Evolutionary conservation across 306 rosid genomes (phyloP), one percentile per base, ranked within the genome.

Genomic region (Lotus japonicus): DNA sequence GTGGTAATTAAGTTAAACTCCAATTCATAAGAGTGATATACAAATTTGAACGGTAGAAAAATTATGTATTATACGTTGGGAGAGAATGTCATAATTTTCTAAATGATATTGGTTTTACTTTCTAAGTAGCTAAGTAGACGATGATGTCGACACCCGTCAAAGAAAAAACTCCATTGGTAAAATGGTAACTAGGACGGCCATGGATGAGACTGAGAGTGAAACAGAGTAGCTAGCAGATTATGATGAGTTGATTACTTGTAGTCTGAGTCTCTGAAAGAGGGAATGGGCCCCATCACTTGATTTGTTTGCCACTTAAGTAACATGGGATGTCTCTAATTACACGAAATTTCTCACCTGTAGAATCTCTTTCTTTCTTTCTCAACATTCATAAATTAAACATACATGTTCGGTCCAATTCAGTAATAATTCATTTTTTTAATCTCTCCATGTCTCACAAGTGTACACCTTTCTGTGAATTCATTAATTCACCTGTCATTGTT

Each of bases 321-420:
- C 87, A 86, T 84, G 88, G 85, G 79, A 61, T 86, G 88, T 82
- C 82, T 60, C 83, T 81, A 79, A 65, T 84, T 81, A 61, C 77
- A 80, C 74, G 18, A 73, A 82, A 78, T 71, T 44, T 77, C 58
- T 63, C 62, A 62, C 72, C 73, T 76, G 17, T 49, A 74, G 64
- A 61, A 35, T 78, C 64, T 50, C 39, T 21, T 21, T 16, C 72
- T 19, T 31, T 63, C 13, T 68, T 62, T 69, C 77, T 39, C 68
- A 31, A 64, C 35, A 71, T 49, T 79, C 77, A 58, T 60, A 53
- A 16, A 18, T 15, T 50, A 15, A 45, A 48, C 64, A 67, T 61
- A 75, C 73, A 78, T 75, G 87, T 80, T 84, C 87, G 48, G 16
- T 73, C 78, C 60, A 68, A 58, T 82, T 76, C 77, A 63, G 80